These are phyloP conservation scores for Globisporangium carolinianum DNA, from an alignment of 352 stramenopile genomes.

Conservation along the genomic window DNA sequence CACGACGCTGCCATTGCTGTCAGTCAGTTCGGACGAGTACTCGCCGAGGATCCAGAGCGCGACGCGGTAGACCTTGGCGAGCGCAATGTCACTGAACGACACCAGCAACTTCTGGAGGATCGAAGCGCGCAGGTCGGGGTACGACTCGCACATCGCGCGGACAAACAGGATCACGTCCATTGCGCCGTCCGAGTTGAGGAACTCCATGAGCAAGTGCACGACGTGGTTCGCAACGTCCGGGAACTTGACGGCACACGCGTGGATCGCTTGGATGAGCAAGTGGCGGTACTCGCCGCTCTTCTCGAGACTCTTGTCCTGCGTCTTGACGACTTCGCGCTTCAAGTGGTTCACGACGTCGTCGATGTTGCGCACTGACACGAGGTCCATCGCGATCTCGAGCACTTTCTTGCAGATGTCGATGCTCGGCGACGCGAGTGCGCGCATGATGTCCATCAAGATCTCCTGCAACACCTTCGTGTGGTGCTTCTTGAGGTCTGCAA, in stretches of 20 bases:
- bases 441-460: conserved; percentile 99
- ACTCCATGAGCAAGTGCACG: conserved; percentile 99
- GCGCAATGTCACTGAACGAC: conserved; percentile 90
- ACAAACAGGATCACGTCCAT: conserved; percentile 99
- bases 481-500: conserved; percentile 97
- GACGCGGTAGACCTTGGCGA: conserved; percentile 95
- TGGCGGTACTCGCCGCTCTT: conserved; percentile 96
- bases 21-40: conserved; percentile 65
- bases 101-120: conserved; percentile 95
- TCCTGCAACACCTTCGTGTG: conserved; percentile 97
- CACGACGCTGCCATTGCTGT: conserved; percentile 3
- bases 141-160: conserved; percentile 96
- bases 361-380: conserved; percentile 97
- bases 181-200: conserved; percentile 94
- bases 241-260: conserved; percentile 97
- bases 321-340: conserved; percentile 89
- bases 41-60: conserved; percentile 96
- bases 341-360: conserved; percentile 93
- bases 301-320: conserved; percentile 86
- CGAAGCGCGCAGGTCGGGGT: conserved; percentile 88
- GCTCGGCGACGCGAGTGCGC: conserved; percentile 94
- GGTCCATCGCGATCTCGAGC: conserved; percentile 96
- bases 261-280: conserved; percentile 97
- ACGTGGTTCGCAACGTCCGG: conserved; percentile 96
- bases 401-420: conserved; percentile 99